Evolutionary conservation across 2,329 filamentous ascomycete species (phyloP).

Genomic region (Fusarium sp.): DNA sequence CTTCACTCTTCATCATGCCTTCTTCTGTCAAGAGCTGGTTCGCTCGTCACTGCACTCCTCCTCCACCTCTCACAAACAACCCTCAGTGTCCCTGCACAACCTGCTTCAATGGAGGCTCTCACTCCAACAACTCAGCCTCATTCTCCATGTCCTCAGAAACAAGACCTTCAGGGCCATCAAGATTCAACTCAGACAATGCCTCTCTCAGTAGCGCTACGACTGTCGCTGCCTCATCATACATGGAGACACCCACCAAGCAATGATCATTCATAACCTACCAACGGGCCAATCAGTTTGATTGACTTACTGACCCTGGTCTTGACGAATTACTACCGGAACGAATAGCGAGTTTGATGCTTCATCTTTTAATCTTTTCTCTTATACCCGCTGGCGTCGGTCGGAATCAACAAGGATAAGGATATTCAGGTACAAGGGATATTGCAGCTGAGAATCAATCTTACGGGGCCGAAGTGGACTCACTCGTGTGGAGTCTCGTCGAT

Average conservation of each 20-base stretch:
- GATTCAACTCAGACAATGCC: conserved; percentile 38
- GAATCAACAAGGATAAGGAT: conserved; percentile 24
- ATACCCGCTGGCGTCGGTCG: conserved; percentile 41
- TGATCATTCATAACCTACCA: conserved; percentile 16
- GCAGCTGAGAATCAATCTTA: background rate
- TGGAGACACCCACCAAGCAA: conserved; percentile 38
- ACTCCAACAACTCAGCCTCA: conserved; percentile 30
- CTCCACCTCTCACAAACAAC: conserved; percentile 51
- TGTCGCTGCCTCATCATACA: conserved; percentile 35
- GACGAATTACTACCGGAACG: conserved; percentile 21
- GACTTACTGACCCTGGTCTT: background rate
- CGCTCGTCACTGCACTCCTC: conserved; percentile 54
- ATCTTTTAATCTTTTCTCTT: conserved; percentile 1
- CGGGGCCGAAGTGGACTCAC: conserved; percentile 27
- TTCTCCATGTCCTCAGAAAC: conserved; percentile 23
- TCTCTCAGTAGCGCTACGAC: conserved; percentile 42
- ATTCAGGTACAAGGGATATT: background rate
- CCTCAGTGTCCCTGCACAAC: conserved; percentile 52
- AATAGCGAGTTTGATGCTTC: conserved; percentile 9
- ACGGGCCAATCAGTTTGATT: background rate
- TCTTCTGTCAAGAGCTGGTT: conserved; percentile 53
- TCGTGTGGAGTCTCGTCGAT: conserved; percentile 1
- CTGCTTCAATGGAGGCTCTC: conserved; percentile 48
- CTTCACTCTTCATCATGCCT: conserved; percentile 43
- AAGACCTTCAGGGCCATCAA: background rate